Percentiles rank a stretch among this genome's conserved stretches.
phyloP scores from a whole-genome alignment of 2,329 filamentous ascomycete genomes.

The Aspergillus chevalieri region DNA sequence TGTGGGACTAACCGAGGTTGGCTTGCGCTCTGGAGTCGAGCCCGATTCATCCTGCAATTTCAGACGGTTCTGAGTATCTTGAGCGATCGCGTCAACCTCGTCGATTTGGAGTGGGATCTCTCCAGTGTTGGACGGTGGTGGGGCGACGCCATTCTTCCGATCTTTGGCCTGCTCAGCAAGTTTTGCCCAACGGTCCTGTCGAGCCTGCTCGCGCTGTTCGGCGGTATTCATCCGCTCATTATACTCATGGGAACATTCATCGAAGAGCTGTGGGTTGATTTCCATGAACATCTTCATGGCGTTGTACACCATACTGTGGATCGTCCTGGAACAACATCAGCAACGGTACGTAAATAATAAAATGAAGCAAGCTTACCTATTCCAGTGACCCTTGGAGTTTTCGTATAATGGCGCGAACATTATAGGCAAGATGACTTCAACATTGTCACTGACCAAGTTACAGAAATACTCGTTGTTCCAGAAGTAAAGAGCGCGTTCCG shows the following conservation, averaged over 20 bases:
- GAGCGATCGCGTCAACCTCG: slow-evolving; percentile 71
- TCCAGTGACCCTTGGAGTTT: slow-evolving; percentile 99
- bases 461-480: slow-evolving; percentile 99
- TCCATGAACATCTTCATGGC: slow-evolving; percentile 99
- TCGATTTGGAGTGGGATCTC: slow-evolving; percentile 49
- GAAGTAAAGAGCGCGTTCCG: slow-evolving; percentile 94
- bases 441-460: slow-evolving; percentile 97
- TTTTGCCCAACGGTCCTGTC: slow-evolving; percentile 84
- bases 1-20: slow-evolving; percentile 41
- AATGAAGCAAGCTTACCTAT: slow-evolving; percentile 58
- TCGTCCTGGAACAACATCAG: slow-evolving; percentile 60
- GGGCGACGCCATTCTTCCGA: slow-evolving; percentile 48
- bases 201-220: slow-evolving; percentile 70
- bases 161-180: slow-evolving; percentile 73
- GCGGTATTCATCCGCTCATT: slow-evolving; percentile 92
- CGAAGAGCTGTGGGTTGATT: slow-evolving; percentile 96
- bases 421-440: slow-evolving; percentile 95
- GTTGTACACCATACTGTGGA: slow-evolving; percentile 99
- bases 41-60: slow-evolving; percentile 72
- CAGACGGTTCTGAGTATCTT: slow-evolving; percentile 79
- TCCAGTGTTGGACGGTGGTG: slow-evolving; percentile 34
- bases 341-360: slow-evolving; percentile 25
- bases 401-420: slow-evolving; percentile 99
- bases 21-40: slow-evolving; percentile 47
- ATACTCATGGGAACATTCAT: slow-evolving; percentile 97